Percentiles rank a stretch among this genome's conserved stretches.
Conservation (phyloP, 345 rosid genomes). For the Gossypium ekmanianum region DNA sequence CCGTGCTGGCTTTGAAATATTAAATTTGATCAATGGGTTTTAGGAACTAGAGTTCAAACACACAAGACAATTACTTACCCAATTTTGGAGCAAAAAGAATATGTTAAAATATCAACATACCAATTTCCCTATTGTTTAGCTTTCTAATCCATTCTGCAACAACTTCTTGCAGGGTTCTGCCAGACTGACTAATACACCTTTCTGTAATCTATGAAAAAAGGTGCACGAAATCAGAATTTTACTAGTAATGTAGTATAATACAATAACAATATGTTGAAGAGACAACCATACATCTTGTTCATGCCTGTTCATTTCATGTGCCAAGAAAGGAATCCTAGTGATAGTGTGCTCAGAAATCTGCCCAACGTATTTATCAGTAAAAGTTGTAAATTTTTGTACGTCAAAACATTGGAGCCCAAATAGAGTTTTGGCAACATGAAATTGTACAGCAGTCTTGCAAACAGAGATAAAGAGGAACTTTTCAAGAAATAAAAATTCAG, state of each 20-base stretch:
- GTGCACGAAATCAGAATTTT: not conserved
- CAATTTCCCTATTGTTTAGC: constrained; percentile 68
- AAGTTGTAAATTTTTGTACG: not conserved
- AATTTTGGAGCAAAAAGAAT: not conserved
- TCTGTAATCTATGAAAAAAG: constrained; percentile 56
- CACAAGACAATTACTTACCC: not conserved
- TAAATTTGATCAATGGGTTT: not conserved
- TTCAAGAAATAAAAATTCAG: not conserved
- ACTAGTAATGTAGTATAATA: not conserved
- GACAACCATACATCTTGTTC: constrained; percentile 70
- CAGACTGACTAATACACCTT: constrained; percentile 61
- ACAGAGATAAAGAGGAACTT: constrained; percentile 5
- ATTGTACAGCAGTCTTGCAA: not conserved
- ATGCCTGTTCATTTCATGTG: constrained; percentile 74
- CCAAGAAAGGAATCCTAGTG: constrained; percentile 55
- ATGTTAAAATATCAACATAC: constrained; percentile 31
- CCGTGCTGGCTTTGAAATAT: not conserved
- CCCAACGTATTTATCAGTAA: constrained; percentile 15
- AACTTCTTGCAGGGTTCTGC: constrained; percentile 61
- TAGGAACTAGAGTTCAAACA: not conserved
- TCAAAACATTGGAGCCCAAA: not conserved
- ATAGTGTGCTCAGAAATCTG: constrained; percentile 62
- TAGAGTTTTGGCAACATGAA: not conserved
- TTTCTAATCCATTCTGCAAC: constrained; percentile 59
- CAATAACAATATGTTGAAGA: not conserved